A percentile compares a stretch with the other conserved stretches of the same genome.
These are phyloP conservation scores for Trichophyton equinum DNA, from an alignment of 2,329 filamentous ascomycete species.

Conservation along the genomic window DNA sequence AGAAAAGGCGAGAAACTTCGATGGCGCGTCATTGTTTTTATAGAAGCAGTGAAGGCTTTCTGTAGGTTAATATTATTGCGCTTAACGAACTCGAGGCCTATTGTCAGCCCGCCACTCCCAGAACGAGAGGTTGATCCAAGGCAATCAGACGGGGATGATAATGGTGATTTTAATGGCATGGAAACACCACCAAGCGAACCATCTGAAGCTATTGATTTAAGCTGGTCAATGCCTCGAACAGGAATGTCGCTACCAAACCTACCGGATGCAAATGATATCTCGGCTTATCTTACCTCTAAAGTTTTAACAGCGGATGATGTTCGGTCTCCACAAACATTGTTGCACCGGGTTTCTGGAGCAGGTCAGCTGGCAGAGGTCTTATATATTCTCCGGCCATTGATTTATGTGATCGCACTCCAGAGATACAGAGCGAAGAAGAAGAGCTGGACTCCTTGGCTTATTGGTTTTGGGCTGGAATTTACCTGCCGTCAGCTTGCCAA, in stretches of 20 bases:
- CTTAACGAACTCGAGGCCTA: constrained; percentile 67
- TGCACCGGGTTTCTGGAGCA: constrained; percentile 60
- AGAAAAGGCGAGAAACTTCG: constrained; percentile 63
- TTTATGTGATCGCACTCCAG: constrained; percentile 75
- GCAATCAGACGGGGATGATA: constrained; percentile 41
- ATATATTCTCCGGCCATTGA: constrained; percentile 76
- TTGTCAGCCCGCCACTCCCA: constrained; percentile 73
- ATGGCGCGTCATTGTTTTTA: constrained; percentile 74
- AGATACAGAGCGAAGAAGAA: constrained; percentile 57
- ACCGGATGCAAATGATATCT: constrained; percentile 69
- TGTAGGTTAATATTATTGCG: constrained; percentile 70
- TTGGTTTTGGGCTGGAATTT: constrained; percentile 75
- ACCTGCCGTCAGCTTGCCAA: constrained; percentile 74
- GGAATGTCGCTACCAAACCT: constrained; percentile 73
- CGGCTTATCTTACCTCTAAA: constrained; percentile 73
- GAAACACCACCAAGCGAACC: constrained; percentile 32
- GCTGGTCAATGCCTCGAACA: constrained; percentile 91
- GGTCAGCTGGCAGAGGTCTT: constrained; percentile 81
- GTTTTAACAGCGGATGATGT: constrained; percentile 94
- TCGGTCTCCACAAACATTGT: constrained; percentile 72
- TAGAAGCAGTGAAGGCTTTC: constrained; percentile 76
- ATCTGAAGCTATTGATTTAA: constrained; percentile 30
- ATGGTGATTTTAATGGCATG: constrained; percentile 39
- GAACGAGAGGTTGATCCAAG: constrained; percentile 69
- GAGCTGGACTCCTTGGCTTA: constrained; percentile 83